phyloP scores from a whole-genome alignment of 805 yeast genomes.

The Zygosaccharomyces pseudorouxii region DNA sequence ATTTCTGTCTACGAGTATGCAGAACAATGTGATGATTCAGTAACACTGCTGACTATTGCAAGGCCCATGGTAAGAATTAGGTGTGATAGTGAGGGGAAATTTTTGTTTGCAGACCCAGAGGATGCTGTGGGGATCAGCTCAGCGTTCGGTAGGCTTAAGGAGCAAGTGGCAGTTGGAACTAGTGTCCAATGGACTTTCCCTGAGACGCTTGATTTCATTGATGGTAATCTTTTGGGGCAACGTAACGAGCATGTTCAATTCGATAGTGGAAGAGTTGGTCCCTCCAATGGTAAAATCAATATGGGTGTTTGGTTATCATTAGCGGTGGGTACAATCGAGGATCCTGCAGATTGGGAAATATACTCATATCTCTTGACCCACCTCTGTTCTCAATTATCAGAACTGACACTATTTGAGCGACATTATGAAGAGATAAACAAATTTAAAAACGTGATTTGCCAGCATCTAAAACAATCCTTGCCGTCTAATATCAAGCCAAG shows the following conservation, averaged over 20 bases:
- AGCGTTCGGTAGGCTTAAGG: slow-evolving; percentile 43
- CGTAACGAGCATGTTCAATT: slow-evolving; percentile 35
- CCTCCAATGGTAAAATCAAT: slow-evolving; percentile 34
- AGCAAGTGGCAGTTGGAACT: slow-evolving; percentile 23
- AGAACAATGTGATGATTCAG: slow-evolving; percentile 35
- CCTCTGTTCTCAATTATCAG: slow-evolving; percentile 65
- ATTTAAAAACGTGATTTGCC: slow-evolving; percentile 48
- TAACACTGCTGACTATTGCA: slow-evolving; percentile 44
- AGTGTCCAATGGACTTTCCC: slow-evolving; percentile 55
- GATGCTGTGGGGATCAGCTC: slow-evolving; percentile 67
- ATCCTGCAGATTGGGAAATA: slow-evolving; percentile 62
- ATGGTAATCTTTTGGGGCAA: slow-evolving; percentile 39
- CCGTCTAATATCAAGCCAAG: slow-evolving; percentile 43
- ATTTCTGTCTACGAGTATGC: slow-evolving; percentile 36
- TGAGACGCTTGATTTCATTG: slow-evolving; percentile 48
- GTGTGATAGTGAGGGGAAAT: slow-evolving; percentile 39
- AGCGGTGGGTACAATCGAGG: slow-evolving; percentile 46
- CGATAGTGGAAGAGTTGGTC: slow-evolving; percentile 22
- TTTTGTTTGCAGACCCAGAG: slow-evolving; percentile 48
- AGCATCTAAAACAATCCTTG: slow-evolving; percentile 51
- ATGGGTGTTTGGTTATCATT: slow-evolving; percentile 49
- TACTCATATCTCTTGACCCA: slow-evolving; percentile 65
- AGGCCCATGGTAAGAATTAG: slow-evolving; percentile 54
- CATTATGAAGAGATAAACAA: slow-evolving; percentile 39
- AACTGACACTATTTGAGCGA: slow-evolving; percentile 47